Evolutionary conservation across 768 basidiomycete genomes (phyloP), one percentile per base, ranked within the genome.

Genomic region (Lentinula guzmanii): DNA sequence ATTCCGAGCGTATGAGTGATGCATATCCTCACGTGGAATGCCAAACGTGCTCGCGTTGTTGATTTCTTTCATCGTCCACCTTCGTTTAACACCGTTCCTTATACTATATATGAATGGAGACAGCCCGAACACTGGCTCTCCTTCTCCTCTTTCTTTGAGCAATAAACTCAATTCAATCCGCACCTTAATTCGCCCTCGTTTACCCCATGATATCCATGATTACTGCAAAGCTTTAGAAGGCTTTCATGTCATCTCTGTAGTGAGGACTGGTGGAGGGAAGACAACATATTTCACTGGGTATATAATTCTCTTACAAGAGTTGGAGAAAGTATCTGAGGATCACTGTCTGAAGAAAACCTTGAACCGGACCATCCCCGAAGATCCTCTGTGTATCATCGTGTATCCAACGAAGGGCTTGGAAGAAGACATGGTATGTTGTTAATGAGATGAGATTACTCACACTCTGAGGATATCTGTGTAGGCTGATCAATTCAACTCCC

Each of bases 381-480:
- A 72, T 63, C 71, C 71, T 21, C 58, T 60, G 1, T 66, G 68
- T 61, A 61, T 72, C 8, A 45, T 69, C n/a, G 61, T 72, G 5
- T 69, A 54, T 37, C 69, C 68, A 10, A 70, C 69, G 31, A 70
- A 70, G 31, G 63, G 64, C 5, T 43, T 70, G 3, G 48, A 70
- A 48, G 66, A 64, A 48, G 65, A 70, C 42, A 69, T 67, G 66
- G 70, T 69, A 33, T 21, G 57, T 63, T 28, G 5, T 54, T 45
- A 39, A 9, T 39, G 37, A 39, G 37, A 39, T 39, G 37, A 3
- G 1, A 39, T 39, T 39, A 39, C 37, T 39, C 13, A 13, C 37
- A 39, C 13, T 39, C 37, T 39, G 37, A 39, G 37, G 37, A 39
- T 39, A 39, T 39, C 37, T 39, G 37, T 39, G 37, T 39, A 39